Evolutionary conservation across 805 yeast genomes (phyloP), one percentile per base, ranked within the genome.

Genomic region (Saturnispora halmiae): DNA sequence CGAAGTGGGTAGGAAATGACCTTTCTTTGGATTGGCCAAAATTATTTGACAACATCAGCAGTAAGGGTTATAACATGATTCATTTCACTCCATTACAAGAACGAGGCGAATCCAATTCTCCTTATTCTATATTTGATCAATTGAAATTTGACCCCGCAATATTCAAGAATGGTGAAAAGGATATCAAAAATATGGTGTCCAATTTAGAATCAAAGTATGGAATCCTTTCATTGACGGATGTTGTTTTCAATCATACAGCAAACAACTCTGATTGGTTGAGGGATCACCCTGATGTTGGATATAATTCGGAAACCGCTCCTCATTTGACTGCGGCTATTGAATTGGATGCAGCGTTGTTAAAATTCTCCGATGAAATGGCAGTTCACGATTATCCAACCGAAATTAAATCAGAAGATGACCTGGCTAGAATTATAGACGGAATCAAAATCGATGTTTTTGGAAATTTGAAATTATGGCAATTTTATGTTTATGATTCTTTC

Each of bases 171-270:
- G 69, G 70, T 36, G 67, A 67, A 20, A 60, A 64, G 0, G 79
- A 81, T 33, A 84, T 88, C 3, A 54, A 55, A 15, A 38, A 54
- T 4, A 65, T 83, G 55, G 72, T 82, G 4, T 39, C 59, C 1
- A 51, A 56, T 6, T 61, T 82, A 52, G 76, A 77, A 49, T 50
- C 63, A 16, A 63, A 79, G 20, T 68, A 80, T 50, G 73, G 73
- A 4, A 69, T 90, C 44, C 66, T 90, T 31, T 71, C 95, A 0
- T 66, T 90, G 64, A 85, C 96, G 1, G 98, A 90, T 60, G 80
- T 92, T 24, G 97, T 90, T 2, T 79, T 87, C 70, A 90, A 90
- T 58, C 98, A 90, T 56, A 90, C 97, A 0, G 96, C 97, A 2
- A 72, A 84, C 56, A 85, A 90, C 60, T 86, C 97, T 0, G 60